phyloP scores from a whole-genome alignment of 2,329 filamentous ascomycete genomes.

The Epichloe gansuensis region DNA sequence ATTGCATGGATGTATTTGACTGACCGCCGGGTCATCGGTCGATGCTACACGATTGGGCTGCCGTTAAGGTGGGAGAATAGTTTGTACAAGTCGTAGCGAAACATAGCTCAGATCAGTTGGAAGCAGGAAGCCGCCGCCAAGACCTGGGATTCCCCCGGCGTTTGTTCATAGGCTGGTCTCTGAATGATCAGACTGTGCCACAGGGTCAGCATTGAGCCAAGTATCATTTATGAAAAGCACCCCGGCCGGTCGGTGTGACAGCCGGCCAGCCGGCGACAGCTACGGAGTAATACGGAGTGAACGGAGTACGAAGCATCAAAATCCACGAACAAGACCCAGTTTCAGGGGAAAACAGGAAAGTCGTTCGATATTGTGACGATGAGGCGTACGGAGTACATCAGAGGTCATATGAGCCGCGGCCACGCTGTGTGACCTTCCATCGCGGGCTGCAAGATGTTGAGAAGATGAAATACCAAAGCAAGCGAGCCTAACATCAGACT shows the following conservation, averaged over 20 bases:
- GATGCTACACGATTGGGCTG: neutral
- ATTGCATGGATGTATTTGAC: neutral
- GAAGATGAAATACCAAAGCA: no score
- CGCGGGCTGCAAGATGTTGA: no score
- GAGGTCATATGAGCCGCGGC: neutral
- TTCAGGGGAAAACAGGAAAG: neutral
- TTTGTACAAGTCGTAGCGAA: no score
- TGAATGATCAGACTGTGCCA: neutral
- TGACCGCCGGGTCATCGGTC: neutral
- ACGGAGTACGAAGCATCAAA: no score
- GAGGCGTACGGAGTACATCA: neutral
- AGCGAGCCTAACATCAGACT: no score
- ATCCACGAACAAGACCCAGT: no score
- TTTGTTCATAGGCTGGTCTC: neutral
- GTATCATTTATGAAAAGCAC: neutral
- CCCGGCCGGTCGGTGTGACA: neutral
- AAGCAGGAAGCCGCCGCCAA: no score
- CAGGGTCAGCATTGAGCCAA: neutral
- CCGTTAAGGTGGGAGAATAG: no score
- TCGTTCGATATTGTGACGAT: neutral
- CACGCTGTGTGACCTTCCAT: neutral
- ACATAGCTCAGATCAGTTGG: no score
- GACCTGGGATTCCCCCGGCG: no score
- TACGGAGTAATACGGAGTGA: no score
- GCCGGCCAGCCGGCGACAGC: no score